Conservation (phyloP, 176 grass and related monocot genomes). For the Ensete ventricosum region DNA sequence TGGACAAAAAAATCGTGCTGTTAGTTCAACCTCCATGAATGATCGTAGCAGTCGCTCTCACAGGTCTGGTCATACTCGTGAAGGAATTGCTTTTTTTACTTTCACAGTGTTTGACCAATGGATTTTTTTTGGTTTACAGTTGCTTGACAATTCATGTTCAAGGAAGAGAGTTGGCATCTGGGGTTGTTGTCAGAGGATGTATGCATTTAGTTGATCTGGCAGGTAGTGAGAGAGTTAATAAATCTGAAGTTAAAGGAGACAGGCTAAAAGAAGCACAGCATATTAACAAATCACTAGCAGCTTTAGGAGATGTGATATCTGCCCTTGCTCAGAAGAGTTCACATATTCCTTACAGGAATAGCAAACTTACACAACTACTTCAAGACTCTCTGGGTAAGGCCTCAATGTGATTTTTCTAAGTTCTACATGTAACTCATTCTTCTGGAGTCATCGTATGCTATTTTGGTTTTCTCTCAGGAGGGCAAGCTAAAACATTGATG, state of each 20-base stretch:
- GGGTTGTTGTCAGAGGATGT: constrained; percentile 45
- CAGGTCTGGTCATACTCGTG: constrained; percentile 32
- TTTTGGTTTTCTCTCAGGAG: constrained; percentile 39
- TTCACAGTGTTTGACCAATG: constrained; percentile 7
- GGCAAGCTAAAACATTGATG: constrained; percentile 95
- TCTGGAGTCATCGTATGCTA: neutral
- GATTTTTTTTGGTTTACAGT: constrained; percentile 32
- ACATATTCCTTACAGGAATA: constrained; percentile 83
- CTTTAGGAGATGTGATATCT: constrained; percentile 80
- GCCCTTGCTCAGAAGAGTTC: constrained; percentile 81
- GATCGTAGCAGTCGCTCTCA: constrained; percentile 96
- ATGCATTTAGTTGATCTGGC: constrained; percentile 94
- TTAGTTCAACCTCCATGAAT: constrained; percentile 84
- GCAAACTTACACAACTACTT: constrained; percentile 87
- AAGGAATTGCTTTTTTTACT: constrained; percentile 3
- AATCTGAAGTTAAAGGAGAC: constrained; percentile 75
- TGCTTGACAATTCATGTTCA: constrained; percentile 88
- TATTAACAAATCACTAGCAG: constrained; percentile 92
- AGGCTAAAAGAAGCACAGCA: constrained; percentile 79
- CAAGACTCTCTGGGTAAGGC: constrained; percentile 85
- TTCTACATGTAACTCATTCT: constrained; percentile 18
- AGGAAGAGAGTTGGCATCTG: constrained; percentile 57
- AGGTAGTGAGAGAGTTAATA: constrained; percentile 83
- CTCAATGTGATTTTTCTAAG: neutral
- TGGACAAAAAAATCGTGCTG: constrained; percentile 77